These are phyloP conservation scores for Rhododendron williamsianum DNA, from an alignment of 148 eudicot species.

Conservation along the genomic window DNA sequence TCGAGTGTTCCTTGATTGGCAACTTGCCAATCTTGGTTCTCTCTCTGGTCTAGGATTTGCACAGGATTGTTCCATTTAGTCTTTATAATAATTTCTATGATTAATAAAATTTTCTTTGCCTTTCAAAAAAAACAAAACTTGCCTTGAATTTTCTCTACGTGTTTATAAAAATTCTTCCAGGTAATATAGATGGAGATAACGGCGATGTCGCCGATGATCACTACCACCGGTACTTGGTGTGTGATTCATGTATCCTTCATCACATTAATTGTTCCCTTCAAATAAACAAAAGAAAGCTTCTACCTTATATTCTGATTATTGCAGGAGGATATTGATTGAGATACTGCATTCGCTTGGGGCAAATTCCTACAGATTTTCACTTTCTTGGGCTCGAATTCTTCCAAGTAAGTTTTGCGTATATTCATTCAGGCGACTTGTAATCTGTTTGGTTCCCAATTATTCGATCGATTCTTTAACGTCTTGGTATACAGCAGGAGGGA, in stretches of 20 bases:
- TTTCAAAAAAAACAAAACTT: too few relatives aligned
- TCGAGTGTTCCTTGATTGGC: too few relatives aligned
- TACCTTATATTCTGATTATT: neutral
- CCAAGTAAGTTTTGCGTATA: conserved; percentile 38
- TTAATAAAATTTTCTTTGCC: too few relatives aligned
- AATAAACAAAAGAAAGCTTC: neutral
- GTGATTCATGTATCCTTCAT: neutral
- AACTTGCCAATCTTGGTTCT: too few relatives aligned
- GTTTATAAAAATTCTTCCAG: conserved; percentile 23
- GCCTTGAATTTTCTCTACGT: neutral
- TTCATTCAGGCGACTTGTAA: neutral
- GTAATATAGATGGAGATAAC: conserved; percentile 39
- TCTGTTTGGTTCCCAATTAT: neutral
- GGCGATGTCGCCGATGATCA: conserved; percentile 81
- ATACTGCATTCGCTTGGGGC: conserved; percentile 57
- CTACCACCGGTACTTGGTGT: conserved; percentile 72
- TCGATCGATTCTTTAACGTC: neutral
- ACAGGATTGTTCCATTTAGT: too few relatives aligned
- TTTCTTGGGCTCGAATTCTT: conserved; percentile 76
- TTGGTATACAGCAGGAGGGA: conserved; percentile 42
- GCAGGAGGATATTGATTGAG: conserved; percentile 85
- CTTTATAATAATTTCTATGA: too few relatives aligned
- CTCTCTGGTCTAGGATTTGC: too few relatives aligned
- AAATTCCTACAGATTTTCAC: conserved; percentile 70
- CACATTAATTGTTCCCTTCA: neutral